Base-by-base conservation (phyloP, 139 green algal genomes). In the Chlorella sorokiniana region DNA sequence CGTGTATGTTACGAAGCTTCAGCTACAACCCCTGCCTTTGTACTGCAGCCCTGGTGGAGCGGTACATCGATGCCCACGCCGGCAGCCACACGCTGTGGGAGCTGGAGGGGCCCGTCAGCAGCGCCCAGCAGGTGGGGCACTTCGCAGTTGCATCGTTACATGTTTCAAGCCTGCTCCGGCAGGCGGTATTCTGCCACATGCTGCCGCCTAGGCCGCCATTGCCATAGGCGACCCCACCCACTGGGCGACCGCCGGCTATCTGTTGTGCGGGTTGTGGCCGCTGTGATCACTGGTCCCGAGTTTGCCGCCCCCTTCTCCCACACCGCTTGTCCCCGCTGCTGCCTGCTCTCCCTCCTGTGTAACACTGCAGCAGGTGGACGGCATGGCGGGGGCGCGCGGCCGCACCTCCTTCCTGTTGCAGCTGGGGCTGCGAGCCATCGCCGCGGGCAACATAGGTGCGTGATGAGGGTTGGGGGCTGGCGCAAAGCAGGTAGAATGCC, bases 341-440 rank as follows among this genome's bases (percentile, higher is more conserved):
- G n/a, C n/a, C n/a, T n/a, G n/a, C n/a, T n/a, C n/a, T n/a, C n/a
- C n/a, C n/a, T n/a, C n/a, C n/a, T n/a, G n/a, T n/a, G n/a, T n/a
- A n/a, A n/a, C n/a, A n/a, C n/a, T n/a, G n/a, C n/a, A n/a, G 52
- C 74, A 73, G 75, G 59, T 72, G 40, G 59, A 81, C 8, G 59
- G 59, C 18, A 59, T 71, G 61, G 75, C 75, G 0, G 76, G 45
- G 44, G 42, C 54, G 44, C 70, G 74, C 45, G 33, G 78, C 83
- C 44, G 44, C 25, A 56, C 63, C 76, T 44, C 44, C 45, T 83
- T 88, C 68, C 65, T 85, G 44, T 79, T 88, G 22, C 84, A 88
- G 64, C 69, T 84, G 33, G 84, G 84, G 20, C 69, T 88, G 27
- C 38, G 77, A 3, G 78, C 84, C 37, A 76, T 88, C 29, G 61